These are phyloP conservation scores for Lumnitzera racemosa DNA, from an alignment of 345 rosid genomes.

Conservation along the genomic window DNA sequence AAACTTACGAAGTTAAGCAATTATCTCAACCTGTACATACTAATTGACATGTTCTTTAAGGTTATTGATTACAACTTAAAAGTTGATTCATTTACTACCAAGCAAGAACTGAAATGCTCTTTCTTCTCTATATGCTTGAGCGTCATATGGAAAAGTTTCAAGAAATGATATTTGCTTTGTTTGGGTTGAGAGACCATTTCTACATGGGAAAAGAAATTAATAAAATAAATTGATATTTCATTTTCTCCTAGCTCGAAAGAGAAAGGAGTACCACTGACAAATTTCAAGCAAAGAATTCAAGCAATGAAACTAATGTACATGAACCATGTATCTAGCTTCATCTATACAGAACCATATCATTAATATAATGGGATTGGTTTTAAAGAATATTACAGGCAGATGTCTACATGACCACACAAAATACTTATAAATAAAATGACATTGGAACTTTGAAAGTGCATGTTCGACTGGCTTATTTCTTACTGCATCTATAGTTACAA, in stretches of 20 bases:
- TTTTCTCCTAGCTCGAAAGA: neutral
- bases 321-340: too few species aligned
- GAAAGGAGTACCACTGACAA: neutral
- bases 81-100: neutral
- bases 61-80: too few species aligned
- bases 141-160: constrained; percentile 70
- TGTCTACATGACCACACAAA: too few species aligned
- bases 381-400: too few species aligned
- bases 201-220: constrained; percentile 20
- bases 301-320: neutral
- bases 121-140: constrained; percentile 89
- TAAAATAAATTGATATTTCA: neutral
- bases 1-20: neutral
- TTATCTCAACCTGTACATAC: too few species aligned
- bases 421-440: too few species aligned
- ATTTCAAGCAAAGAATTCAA: neutral
- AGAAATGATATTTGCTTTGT: constrained; percentile 81
- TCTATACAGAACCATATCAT: too few species aligned
- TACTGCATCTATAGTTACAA: too few species aligned
- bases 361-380: too few species aligned
- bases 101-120: constrained; percentile 69
- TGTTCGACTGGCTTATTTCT: too few species aligned
- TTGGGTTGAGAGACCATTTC: constrained; percentile 88
- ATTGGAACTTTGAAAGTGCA: too few species aligned
- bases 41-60: too few species aligned